Conservation (phyloP, 2,329 filamentous ascomycete species). For the Claviceps cyperi region DNA sequence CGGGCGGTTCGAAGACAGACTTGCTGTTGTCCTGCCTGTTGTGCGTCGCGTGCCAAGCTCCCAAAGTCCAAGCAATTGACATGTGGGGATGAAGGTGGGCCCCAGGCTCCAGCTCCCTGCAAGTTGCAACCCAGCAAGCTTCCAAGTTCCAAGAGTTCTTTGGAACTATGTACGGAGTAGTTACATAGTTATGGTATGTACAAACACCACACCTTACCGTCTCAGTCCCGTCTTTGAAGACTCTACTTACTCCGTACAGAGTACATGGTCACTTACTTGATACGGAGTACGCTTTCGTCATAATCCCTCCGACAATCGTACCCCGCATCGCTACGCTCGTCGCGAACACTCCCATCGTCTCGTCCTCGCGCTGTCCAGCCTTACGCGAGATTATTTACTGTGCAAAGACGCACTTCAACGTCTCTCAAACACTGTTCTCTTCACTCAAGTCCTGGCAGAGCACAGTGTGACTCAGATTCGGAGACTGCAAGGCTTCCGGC, state of each 20-base stretch:
- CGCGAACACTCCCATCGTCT: neutral
- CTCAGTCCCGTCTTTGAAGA: conserved; percentile 1
- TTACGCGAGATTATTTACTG: neutral
- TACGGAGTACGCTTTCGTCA: neutral
- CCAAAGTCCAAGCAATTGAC: neutral
- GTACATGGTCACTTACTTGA: no score
- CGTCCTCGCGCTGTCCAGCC: no score
- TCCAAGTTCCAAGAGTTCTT: neutral
- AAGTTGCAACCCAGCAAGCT: neutral
- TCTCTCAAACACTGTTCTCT: neutral
- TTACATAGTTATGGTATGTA: no score
- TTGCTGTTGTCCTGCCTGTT: neutral
- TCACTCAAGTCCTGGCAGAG: neutral
- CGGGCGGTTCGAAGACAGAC: neutral
- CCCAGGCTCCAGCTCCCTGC: conserved; percentile 2
- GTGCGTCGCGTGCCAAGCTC: neutral
- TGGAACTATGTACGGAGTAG: neutral
- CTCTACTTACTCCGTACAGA: no score
- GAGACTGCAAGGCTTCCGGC: neutral
- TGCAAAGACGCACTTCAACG: neutral
- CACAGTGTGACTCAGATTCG: neutral
- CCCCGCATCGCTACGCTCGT: neutral
- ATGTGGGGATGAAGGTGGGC: conserved; percentile 1
- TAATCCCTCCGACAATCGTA: neutral
- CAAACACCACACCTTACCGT: conserved; percentile 1